Percentiles rank a stretch among this genome's conserved stretches.
These are phyloP conservation scores for Oxyria digyna DNA, from an alignment of 148 eudicot species.

Conservation along the genomic window DNA sequence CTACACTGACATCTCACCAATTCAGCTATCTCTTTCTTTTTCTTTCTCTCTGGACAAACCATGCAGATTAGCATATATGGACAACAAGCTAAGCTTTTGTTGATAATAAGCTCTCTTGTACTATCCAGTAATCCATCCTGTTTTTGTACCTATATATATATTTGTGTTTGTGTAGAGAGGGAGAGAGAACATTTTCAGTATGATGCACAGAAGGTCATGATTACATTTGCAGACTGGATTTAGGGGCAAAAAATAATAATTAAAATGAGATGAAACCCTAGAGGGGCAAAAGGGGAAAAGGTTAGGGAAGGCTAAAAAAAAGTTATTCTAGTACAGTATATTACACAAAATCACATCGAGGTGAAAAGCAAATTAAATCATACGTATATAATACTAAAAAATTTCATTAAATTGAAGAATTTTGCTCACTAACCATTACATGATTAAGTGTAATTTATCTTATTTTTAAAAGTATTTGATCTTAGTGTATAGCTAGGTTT, in stretches of 20 bases:
- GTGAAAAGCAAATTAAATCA: no score
- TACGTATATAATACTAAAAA: no score
- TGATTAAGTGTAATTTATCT: no score
- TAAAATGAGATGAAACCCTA: conserved; percentile 11
- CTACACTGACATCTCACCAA: conserved; percentile 12
- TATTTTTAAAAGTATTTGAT: no score
- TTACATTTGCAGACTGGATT: conserved; percentile 27
- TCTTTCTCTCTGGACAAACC: neutral
- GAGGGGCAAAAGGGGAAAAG: neutral
- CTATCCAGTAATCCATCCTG: conserved; percentile 8
- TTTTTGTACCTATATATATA: conserved; percentile 8
- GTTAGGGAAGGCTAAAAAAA: neutral
- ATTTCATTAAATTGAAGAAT: no score
- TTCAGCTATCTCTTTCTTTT: conserved; percentile 9
- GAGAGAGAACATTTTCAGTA: conserved; percentile 12
- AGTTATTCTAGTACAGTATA: no score
- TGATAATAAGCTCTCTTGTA: neutral
- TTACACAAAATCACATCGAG: neutral
- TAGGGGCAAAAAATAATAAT: neutral
- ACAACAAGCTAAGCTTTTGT: conserved; percentile 11
- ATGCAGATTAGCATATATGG: conserved; percentile 9
- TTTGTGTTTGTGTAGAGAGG: conserved; percentile 8
- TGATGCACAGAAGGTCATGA: conserved; percentile 23
- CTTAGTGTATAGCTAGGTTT: no score
- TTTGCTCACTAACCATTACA: no score